These are phyloP conservation scores for Piloderma croceum DNA, from an alignment of 768 basidiomycete species.

Conservation along the genomic window DNA sequence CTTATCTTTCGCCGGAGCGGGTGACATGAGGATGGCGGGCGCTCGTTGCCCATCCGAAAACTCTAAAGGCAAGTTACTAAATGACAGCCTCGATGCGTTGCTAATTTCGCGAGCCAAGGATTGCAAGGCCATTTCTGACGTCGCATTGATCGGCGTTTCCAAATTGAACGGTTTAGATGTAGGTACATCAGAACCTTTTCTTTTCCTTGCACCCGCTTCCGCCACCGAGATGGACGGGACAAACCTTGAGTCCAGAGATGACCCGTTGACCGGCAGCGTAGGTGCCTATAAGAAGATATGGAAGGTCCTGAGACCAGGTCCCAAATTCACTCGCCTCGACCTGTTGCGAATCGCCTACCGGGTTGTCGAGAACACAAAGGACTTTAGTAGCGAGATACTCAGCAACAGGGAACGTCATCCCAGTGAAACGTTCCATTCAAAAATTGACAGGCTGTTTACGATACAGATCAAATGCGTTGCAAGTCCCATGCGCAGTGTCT, in stretches of 20 bases:
- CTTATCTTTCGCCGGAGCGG: conserved; percentile 27
- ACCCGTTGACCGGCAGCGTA: too few relatives aligned
- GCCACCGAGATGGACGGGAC: conserved; percentile 73
- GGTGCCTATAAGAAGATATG: conserved; percentile 57
- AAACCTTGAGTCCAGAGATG: conserved; percentile 41
- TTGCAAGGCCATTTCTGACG: conserved; percentile 76
- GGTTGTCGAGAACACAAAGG: conserved; percentile 78
- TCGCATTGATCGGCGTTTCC: conserved; percentile 55
- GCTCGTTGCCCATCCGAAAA: too few relatives aligned
- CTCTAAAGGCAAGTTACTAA: too few relatives aligned
- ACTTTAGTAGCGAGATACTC: conserved; percentile 80
- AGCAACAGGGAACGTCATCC: conserved; percentile 82
- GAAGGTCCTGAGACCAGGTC: conserved; percentile 75
- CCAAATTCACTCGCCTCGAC: conserved; percentile 83
- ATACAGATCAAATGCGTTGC: conserved; percentile 78
- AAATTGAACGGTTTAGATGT: conserved; percentile 27
- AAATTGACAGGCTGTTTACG: conserved; percentile 75
- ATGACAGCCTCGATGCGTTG: conserved; percentile 47
- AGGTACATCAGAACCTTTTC: conserved; percentile 50
- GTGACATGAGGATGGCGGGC: too few relatives aligned
- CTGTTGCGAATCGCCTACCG: conserved; percentile 61
- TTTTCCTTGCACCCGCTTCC: conserved; percentile 82
- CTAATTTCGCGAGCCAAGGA: conserved; percentile 80
- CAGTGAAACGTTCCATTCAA: conserved; percentile 85
- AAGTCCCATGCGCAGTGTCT: conserved; percentile 78